Base-by-base conservation (phyloP, 495 filamentous ascomycete species). In the Podospora appendiculata region DNA sequence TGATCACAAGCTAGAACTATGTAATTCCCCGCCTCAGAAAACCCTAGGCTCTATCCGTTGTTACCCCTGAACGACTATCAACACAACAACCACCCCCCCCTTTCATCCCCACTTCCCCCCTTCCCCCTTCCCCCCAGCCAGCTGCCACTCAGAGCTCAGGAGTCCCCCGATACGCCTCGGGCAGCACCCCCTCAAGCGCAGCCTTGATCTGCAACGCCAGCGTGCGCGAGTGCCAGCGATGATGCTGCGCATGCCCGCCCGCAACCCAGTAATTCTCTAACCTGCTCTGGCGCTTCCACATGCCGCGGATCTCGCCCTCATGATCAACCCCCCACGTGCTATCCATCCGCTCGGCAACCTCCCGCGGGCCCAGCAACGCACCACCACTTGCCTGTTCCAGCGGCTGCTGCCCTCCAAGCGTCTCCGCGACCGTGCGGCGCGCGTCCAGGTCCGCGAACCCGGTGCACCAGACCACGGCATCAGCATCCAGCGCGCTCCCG, bases 401-500 rank as follows among this genome's bases (percentile, higher is more conserved):
- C n/a, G n/a, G n/a, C 35, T 32, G 13, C 50, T 55, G 2, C 61
- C n/a, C n/a, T n/a, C n/a, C 64, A 1, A 65, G 17, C 11, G 66
- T 42, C 47, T 60, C 53, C 0, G 12, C 51, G 11, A 52, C 63
- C 5, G 46, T 49, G 3, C 35, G 32, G n/a, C 54, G 51, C n/a
- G 52, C 52, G 44, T 69, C 47, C 38, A 41, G 42, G 25, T 66
- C 64, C 6, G 52, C 54, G 47, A 67, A 72, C 17, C 67, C 69
- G 0, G 67, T 72, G 44, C 60, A 66, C 61, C 68, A 72, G 6
- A 72, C 40, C 9, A 72, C 57, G 0, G 62, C 63, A 40, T 72
- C 69, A 0, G 55, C 60, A 0, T 64, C 58, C 32, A 65, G 44
- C 5, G 12, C 25, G 25, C 40, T 67, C 5, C 61, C 61, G 41